Conservation (phyloP, 352 stramenopile species). For the Pythium pectinolyticum region DNA sequence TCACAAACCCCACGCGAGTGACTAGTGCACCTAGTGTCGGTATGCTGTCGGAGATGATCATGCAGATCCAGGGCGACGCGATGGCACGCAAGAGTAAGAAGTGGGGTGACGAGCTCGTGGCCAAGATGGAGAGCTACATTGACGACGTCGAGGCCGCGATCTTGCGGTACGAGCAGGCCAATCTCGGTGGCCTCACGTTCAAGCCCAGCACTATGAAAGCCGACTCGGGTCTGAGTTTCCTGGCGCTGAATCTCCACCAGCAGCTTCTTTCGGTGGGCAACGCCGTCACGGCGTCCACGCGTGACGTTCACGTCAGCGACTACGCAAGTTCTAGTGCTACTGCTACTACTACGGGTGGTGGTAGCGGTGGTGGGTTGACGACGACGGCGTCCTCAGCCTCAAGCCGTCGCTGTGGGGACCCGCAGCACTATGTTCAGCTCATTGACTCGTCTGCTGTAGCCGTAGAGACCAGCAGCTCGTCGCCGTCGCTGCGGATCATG, state of each 20-base stretch:
- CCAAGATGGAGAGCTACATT: constrained; percentile 82
- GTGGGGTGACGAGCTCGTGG: constrained; percentile 71
- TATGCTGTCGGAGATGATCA: constrained; percentile 87
- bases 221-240: constrained; percentile 68
- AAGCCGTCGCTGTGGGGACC: neutral
- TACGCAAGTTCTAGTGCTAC: too few species aligned
- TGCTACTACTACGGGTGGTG: too few species aligned
- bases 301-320: constrained; percentile 13
- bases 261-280: constrained; percentile 80
- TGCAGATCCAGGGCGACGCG: constrained; percentile 82
- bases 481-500: constrained; percentile 16
- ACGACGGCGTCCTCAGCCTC: too few species aligned
- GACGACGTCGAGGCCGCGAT: constrained; percentile 79
- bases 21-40: constrained; percentile 48
- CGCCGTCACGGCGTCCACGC: constrained; percentile 47
- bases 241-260: constrained; percentile 84
- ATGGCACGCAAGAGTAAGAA: constrained; percentile 80
- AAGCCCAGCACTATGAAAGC: constrained; percentile 89
- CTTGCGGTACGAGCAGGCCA: constrained; percentile 62
- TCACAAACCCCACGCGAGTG: neutral
- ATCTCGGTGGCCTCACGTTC: constrained; percentile 74
- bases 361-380: too few species aligned
- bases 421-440: constrained; percentile 25
- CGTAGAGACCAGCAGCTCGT: neutral
- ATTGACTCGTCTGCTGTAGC: constrained; percentile 19